phyloP scores from a whole-genome alignment of 2,329 filamentous ascomycete genomes.

The Neoscytalidium dimidiatum region DNA sequence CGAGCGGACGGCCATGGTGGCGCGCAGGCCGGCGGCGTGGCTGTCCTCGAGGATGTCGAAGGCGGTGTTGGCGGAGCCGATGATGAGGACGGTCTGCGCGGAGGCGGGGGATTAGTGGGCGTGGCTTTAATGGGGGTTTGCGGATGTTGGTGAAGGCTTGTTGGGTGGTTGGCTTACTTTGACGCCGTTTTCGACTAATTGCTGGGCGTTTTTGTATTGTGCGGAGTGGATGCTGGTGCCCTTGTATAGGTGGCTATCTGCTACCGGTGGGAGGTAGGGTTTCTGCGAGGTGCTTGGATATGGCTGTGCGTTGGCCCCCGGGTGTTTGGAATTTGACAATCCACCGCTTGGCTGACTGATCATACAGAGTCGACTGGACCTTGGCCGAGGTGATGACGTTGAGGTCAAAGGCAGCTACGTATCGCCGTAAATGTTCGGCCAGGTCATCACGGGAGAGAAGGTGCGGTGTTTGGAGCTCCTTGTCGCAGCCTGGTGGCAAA shows the following conservation, averaged over 20 bases:
- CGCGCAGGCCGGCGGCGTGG: conserved; percentile 41
- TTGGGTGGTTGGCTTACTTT: conserved; percentile 22
- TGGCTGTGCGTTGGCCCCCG: conserved; percentile 11
- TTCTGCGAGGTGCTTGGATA: conserved; percentile 28
- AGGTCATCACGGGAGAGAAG: conserved; percentile 24
- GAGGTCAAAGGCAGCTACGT: conserved; percentile 33
- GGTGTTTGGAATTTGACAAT: conserved; percentile 24
- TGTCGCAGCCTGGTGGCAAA: conserved; percentile 12
- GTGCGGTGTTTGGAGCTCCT: background rate
- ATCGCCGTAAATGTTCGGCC: conserved; percentile 23
- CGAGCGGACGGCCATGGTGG: conserved; percentile 50
- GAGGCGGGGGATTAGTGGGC: conserved; percentile 23
- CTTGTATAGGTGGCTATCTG: conserved; percentile 25
- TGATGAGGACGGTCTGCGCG: conserved; percentile 40
- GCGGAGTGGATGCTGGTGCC: conserved; percentile 31
- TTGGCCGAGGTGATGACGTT: conserved; percentile 34
- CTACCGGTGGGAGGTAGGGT: conserved; percentile 27
- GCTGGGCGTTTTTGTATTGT: conserved; percentile 25
- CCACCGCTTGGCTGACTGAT: conserved; percentile 29
- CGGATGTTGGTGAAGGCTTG: background rate
- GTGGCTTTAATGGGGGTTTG: background rate
- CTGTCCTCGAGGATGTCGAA: conserved; percentile 54
- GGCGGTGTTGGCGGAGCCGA: conserved; percentile 52
- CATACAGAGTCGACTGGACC: conserved; percentile 29
- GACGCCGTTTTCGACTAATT: conserved; percentile 23